These are phyloP conservation scores for Sporothrix curviconia DNA, from an alignment of 2,329 filamentous ascomycete genomes.

Conservation along the genomic window DNA sequence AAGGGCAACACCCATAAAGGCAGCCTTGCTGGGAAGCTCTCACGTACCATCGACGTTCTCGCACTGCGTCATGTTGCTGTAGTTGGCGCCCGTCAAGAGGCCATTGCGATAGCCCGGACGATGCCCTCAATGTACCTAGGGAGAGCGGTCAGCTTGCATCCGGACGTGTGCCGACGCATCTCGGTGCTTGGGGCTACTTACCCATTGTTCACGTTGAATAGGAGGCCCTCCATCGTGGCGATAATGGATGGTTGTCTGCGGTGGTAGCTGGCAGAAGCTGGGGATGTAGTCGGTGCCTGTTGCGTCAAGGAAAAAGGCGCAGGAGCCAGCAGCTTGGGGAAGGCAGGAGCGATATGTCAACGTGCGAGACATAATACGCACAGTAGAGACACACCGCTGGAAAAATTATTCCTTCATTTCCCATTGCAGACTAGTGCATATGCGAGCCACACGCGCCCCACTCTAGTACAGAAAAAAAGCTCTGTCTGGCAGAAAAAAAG, in stretches of 20 bases:
- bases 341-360: background rate
- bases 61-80: constrained; percentile 94
- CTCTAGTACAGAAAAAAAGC: constrained; percentile 16
- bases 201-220: constrained; percentile 94
- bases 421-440: constrained; percentile 12
- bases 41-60: constrained; percentile 97
- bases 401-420: background rate
- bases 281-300: constrained; percentile 15
- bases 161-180: background rate
- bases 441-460: constrained; percentile 15
- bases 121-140: constrained; percentile 91
- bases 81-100: constrained; percentile 83
- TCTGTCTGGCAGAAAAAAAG: constrained; percentile 21
- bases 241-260: constrained; percentile 8
- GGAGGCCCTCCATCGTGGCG: constrained; percentile 74
- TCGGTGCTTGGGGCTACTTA: constrained; percentile 36
- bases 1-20: too few relatives aligned
- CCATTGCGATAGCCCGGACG: constrained; percentile 94
- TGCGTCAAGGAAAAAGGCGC: constrained; percentile 16
- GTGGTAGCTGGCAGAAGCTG: constrained; percentile 10
- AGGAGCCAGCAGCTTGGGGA: constrained; percentile 9
- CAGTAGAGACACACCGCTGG: background rate
- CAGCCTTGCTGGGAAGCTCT: too few relatives aligned
- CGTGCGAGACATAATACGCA: background rate
- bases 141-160: constrained; percentile 2